phyloP scores from a whole-genome alignment of 805 yeast genomes.

The Yamadazyma takamatsuzukensis region DNA sequence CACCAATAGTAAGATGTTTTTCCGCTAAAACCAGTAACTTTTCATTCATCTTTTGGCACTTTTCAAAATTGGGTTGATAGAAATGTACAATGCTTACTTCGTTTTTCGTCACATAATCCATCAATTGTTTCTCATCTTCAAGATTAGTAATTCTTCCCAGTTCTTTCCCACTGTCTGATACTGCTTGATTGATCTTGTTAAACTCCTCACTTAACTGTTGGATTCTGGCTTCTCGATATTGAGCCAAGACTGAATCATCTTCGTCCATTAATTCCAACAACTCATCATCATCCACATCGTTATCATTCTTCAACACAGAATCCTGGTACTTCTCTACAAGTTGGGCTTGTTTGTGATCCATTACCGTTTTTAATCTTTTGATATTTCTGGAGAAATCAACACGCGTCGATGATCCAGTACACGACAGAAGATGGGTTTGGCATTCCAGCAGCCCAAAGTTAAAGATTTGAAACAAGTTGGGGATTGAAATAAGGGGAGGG shows the following conservation, averaged over 20 bases:
- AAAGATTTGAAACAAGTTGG: too few relatives aligned
- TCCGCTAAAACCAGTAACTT: slow-evolving; percentile 44
- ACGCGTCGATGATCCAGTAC: too few relatives aligned
- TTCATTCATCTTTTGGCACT: slow-evolving; percentile 59
- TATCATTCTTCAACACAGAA: slow-evolving; percentile 24
- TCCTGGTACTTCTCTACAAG: slow-evolving; percentile 46
- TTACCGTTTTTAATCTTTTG: slow-evolving; percentile 12
- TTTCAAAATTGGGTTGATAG: slow-evolving; percentile 54
- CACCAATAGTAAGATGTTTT: slow-evolving; percentile 53
- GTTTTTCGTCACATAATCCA: slow-evolving; percentile 45
- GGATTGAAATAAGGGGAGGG: too few relatives aligned
- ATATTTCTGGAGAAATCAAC: too few relatives aligned
- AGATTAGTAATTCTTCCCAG: slow-evolving; percentile 40
- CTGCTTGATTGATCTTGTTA: slow-evolving; percentile 28
- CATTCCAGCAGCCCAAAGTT: too few relatives aligned
- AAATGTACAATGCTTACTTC: slow-evolving; percentile 56
- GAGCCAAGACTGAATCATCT: slow-evolving; percentile 39
- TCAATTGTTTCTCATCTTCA: slow-evolving; percentile 52
- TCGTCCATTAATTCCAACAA: slow-evolving; percentile 52
- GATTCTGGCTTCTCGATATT: slow-evolving; percentile 61
- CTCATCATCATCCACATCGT: slow-evolving; percentile 31
- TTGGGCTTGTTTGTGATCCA: slow-evolving; percentile 31
- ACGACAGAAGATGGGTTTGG: too few relatives aligned
- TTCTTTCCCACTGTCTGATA: slow-evolving; percentile 14
- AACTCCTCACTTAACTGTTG: slow-evolving; percentile 49